These are phyloP conservation scores for Mycoemilia scoparia DNA, from an alignment of 192 early-diverging fungal species.

Conservation along the genomic window DNA sequence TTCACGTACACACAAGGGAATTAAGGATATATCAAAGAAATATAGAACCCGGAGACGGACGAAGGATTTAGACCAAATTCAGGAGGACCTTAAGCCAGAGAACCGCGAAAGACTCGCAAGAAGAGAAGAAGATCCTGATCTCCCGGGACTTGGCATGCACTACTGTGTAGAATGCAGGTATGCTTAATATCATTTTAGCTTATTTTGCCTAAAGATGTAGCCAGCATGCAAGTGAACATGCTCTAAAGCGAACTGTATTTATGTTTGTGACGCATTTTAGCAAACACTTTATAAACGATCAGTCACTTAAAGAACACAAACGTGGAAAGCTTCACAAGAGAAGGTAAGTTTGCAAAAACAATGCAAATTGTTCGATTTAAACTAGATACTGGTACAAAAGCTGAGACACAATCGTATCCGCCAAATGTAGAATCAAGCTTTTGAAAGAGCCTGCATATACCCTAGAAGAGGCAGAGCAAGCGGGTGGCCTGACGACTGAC, in stretches of 20 bases:
- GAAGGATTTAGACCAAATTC: slow-evolving; percentile 91
- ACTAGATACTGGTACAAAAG: not conserved
- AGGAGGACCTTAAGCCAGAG: slow-evolving; percentile 65
- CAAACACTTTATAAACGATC: slow-evolving; percentile 51
- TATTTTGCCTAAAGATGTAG: not conserved
- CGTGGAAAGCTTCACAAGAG: slow-evolving; percentile 74
- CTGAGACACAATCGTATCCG: not conserved
- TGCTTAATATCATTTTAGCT: too few relatives aligned
- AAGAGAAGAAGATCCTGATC: slow-evolving; percentile 52
- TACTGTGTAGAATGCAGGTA: slow-evolving; percentile 77
- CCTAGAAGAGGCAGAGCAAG: slow-evolving; percentile 70
- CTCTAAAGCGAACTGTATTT: not conserved
- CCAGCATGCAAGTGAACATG: not conserved
- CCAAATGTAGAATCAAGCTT: too few relatives aligned
- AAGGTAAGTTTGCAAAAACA: too few relatives aligned
- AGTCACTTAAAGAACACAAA: slow-evolving; percentile 42
- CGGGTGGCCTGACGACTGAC: slow-evolving; percentile 39
- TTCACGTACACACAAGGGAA: slow-evolving; percentile 30
- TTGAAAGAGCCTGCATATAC: slow-evolving; percentile 68
- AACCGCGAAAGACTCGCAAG: slow-evolving; percentile 41
- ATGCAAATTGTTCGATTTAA: not conserved
- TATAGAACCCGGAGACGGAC: slow-evolving; percentile 67
- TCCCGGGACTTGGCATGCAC: slow-evolving; percentile 80
- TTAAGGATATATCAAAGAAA: slow-evolving; percentile 58
- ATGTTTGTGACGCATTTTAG: too few relatives aligned